Evolutionary conservation across 2,329 filamentous ascomycete genomes (phyloP).

Genomic region (Conoideocrella luteorostrata): DNA sequence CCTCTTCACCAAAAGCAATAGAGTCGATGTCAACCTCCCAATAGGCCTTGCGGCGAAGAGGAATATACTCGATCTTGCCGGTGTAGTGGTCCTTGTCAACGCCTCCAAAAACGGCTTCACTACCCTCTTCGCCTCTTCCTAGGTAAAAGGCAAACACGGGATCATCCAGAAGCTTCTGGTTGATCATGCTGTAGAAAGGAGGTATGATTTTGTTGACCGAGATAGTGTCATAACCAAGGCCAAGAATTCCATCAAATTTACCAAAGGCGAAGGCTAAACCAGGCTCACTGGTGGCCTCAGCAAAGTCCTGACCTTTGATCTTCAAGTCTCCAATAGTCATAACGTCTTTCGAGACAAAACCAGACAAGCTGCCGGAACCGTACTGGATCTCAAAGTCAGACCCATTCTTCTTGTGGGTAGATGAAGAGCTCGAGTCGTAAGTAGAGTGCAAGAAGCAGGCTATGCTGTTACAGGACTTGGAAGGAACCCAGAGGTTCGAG

Average conservation of each 20-base stretch:
- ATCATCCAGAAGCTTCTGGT: conserved; percentile 85
- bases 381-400: conserved; percentile 89
- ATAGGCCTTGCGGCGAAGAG: conserved; percentile 96
- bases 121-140: conserved; percentile 64
- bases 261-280: conserved; percentile 97
- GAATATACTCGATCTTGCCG: conserved; percentile 87
- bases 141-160: conserved; percentile 97
- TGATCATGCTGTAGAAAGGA: conserved; percentile 92
- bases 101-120: conserved; percentile 86
- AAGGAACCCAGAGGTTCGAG: conserved; percentile 98
- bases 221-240: conserved; percentile 90
- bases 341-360: conserved; percentile 86
- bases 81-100: conserved; percentile 73
- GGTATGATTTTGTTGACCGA: conserved; percentile 94
- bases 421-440: conserved; percentile 87
- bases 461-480: conserved; percentile 82
- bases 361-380: conserved; percentile 87
- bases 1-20: conserved; percentile 80
- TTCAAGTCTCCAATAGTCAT: conserved; percentile 83
- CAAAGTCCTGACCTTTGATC: conserved; percentile 87
- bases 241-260: conserved; percentile 93
- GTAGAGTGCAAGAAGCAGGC: conserved; percentile 97
- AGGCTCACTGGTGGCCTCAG: conserved; percentile 91
- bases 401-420: conserved; percentile 90
- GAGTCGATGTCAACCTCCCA: conserved; percentile 97